Evolutionary conservation across 2,329 filamentous ascomycete species (phyloP).

Genomic region (Fusarium temperatum): DNA sequence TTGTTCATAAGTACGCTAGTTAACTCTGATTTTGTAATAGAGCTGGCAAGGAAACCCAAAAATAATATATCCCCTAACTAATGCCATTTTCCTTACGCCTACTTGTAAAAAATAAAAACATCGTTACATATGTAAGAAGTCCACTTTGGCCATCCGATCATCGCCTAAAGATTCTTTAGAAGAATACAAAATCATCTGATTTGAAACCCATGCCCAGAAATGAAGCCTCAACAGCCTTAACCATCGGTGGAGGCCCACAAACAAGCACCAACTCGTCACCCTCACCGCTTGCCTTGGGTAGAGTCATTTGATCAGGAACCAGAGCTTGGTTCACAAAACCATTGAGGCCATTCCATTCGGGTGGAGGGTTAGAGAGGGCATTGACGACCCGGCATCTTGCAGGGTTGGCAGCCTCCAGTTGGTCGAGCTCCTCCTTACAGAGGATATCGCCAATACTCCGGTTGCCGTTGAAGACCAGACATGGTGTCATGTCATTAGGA

Average conservation of each 20-base stretch:
- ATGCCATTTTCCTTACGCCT: background rate
- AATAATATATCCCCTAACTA: background rate
- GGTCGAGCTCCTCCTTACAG: constrained; percentile 76
- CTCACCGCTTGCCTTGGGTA: constrained; percentile 47
- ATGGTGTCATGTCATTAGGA: constrained; percentile 68
- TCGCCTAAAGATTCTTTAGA: constrained; percentile 17
- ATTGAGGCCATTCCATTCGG: constrained; percentile 72
- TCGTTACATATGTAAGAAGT: background rate
- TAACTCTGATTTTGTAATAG: background rate
- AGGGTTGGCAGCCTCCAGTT: constrained; percentile 61
- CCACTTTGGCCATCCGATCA: background rate
- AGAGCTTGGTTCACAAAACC: constrained; percentile 74
- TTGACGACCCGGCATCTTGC: constrained; percentile 72
- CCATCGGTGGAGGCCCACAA: constrained; percentile 81
- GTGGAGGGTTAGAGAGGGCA: constrained; percentile 70
- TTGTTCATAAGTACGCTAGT: background rate
- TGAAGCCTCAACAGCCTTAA: constrained; percentile 69
- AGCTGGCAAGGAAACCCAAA: background rate
- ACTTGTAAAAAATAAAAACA: background rate
- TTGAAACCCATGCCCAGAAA: constrained; percentile 70
- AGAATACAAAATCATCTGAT: constrained; percentile 42
- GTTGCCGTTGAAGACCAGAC: constrained; percentile 82
- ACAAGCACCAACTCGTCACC: constrained; percentile 73
- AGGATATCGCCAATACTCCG: constrained; percentile 83
- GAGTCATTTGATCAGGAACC: constrained; percentile 65